phyloP scores from a whole-genome alignment of 1,284 basidiomycete species.

The Ustilago curta region DNA sequence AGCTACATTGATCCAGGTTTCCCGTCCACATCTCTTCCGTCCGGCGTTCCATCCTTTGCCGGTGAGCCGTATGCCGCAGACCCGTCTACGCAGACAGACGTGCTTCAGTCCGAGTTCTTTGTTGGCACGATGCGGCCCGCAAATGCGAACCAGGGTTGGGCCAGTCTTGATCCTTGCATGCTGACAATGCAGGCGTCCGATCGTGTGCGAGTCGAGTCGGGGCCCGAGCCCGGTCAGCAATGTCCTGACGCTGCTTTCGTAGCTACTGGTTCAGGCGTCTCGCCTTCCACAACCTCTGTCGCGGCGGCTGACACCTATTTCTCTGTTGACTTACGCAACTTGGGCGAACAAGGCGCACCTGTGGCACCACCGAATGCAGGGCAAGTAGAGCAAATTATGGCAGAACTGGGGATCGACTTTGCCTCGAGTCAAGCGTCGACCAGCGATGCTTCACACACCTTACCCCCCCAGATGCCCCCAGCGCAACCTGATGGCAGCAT shows the following conservation, averaged over 20 bases:
- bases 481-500: background rate
- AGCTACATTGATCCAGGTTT: conserved; percentile 4
- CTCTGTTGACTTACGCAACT: conserved; percentile 20
- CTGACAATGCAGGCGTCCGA: conserved; percentile 21
- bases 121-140: conserved; percentile 11
- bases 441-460: conserved; percentile 5
- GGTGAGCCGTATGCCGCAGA: background rate
- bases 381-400: conserved; percentile 37
- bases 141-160: conserved; percentile 8
- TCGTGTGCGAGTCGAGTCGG: conserved; percentile 27
- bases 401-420: conserved; percentile 33
- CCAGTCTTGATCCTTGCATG: conserved; percentile 24
- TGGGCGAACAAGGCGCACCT: conserved; percentile 19
- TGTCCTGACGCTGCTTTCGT: background rate
- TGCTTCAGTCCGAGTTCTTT: conserved; percentile 39
- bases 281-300: conserved; percentile 12
- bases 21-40: conserved; percentile 1
- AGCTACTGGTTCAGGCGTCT: background rate
- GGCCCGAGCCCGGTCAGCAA: background rate
- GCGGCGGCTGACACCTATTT: conserved; percentile 21
- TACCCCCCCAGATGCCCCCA: conserved; percentile 4
- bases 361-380: conserved; percentile 20
- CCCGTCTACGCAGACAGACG: conserved; percentile 3
- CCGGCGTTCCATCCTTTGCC: conserved; percentile 1
- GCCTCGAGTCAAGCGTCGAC: conserved; percentile 8